Conservation (phyloP, 805 yeast species). For the Candida andamanensis region DNA sequence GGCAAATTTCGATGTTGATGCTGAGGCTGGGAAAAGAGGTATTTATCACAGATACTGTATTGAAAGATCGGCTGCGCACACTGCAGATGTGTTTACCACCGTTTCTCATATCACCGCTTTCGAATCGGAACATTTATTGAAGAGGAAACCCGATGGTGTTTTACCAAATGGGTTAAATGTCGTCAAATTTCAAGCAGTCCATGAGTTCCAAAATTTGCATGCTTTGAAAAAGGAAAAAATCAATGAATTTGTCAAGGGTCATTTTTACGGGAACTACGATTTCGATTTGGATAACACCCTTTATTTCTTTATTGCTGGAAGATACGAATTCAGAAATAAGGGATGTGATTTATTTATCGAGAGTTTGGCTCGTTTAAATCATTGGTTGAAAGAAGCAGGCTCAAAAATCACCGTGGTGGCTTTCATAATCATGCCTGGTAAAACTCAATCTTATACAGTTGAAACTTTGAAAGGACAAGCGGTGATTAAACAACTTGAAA, state of each 20-base stretch:
- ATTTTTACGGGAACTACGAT: conserved; percentile 93
- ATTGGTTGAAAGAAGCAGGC: conserved; percentile 71
- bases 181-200: conserved; percentile 93
- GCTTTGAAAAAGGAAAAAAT: conserved; percentile 87
- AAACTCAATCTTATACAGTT: conserved; percentile 88
- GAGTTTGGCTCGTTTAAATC: conserved; percentile 86
- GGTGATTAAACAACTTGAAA: conserved; percentile 84
- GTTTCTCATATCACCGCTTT: conserved; percentile 97
- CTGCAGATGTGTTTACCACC: conserved; percentile 95
- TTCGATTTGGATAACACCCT: conserved; percentile 91
- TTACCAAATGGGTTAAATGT: conserved; percentile 95
- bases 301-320: conserved; percentile 93
- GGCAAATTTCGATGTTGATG: conserved; percentile 87
- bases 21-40: conserved; percentile 97
- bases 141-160: conserved; percentile 96
- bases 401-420: conserved; percentile 94
- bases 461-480: conserved; percentile 97
- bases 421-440: conserved; percentile 96
- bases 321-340: conserved; percentile 94
- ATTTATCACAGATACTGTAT: conserved; percentile 95
- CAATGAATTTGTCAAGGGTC: conserved; percentile 93
- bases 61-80: conserved; percentile 93
- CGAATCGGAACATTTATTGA: conserved; percentile 87
- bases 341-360: conserved; percentile 96
- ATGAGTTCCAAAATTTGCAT: conserved; percentile 95